These are phyloP conservation scores for Eucalyptus victrix DNA, from an alignment of 345 rosid species.

Conservation along the genomic window DNA sequence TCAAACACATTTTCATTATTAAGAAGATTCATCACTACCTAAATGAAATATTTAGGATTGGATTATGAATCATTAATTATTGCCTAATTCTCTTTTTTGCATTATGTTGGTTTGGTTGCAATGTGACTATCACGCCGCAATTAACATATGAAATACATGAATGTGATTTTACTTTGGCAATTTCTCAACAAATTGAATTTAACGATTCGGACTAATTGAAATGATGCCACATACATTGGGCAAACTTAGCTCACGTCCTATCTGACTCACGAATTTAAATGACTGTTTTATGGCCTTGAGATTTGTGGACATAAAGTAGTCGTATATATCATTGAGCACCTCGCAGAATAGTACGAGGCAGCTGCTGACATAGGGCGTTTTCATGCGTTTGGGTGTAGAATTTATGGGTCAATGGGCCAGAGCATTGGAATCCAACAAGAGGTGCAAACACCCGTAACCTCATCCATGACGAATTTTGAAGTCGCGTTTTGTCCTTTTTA, in stretches of 20 bases:
- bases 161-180: not conserved
- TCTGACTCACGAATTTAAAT: not conserved
- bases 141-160: not conserved
- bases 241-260: not conserved
- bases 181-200: not conserved
- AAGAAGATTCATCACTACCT: conserved; percentile 79
- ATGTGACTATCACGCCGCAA: fast-evolving
- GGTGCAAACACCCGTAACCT: not conserved
- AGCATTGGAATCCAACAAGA: not conserved
- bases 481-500: not conserved
- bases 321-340: not conserved
- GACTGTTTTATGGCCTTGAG: not conserved
- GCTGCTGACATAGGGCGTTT: not conserved
- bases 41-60: not conserved
- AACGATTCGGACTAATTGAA: not conserved
- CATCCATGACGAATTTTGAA: not conserved
- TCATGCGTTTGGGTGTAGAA: not conserved
- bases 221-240: not conserved
- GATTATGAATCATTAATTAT: too few species aligned
- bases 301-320: not conserved
- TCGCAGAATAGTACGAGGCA: not conserved
- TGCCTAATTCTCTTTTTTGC: too few species aligned
- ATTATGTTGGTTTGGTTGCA: too few species aligned
- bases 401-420: not conserved
- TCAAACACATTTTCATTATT: conserved; percentile 73